These are phyloP conservation scores for Aspergillus udagawae DNA, from an alignment of 2,329 filamentous ascomycete genomes.

Conservation along the genomic window DNA sequence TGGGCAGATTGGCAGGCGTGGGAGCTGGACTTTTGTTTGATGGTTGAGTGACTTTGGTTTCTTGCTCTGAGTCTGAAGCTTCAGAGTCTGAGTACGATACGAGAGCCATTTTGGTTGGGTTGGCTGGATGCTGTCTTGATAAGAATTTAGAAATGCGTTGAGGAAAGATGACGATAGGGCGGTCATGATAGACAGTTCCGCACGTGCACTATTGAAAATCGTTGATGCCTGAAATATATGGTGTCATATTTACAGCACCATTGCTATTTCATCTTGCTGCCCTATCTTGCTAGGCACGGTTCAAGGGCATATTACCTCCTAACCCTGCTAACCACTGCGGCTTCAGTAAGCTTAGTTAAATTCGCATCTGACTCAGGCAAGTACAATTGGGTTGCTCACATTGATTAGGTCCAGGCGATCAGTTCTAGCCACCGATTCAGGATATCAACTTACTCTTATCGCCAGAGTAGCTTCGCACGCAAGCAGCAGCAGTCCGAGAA, in stretches of 20 bases:
- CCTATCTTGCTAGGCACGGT: background rate
- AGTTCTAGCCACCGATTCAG: too few species aligned
- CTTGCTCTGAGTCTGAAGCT: slow-evolving; percentile 58
- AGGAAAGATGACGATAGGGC: background rate
- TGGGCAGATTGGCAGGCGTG: slow-evolving; percentile 22
- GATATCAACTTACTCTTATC: background rate
- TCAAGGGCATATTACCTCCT: background rate
- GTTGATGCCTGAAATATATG: background rate
- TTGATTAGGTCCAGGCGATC: too few species aligned
- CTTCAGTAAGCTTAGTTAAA: too few species aligned
- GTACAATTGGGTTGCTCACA: too few species aligned
- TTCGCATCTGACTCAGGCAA: too few species aligned
- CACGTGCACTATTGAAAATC: background rate
- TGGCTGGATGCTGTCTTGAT: background rate
- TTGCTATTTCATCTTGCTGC: too few species aligned
- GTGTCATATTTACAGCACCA: background rate
- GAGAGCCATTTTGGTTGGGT: slow-evolving; percentile 59
- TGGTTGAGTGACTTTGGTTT: slow-evolving; percentile 26
- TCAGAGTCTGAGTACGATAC: slow-evolving; percentile 82
- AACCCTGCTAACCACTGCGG: background rate
- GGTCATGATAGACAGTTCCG: background rate
- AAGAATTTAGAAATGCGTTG: background rate
- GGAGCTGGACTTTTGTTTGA: slow-evolving; percentile 24
- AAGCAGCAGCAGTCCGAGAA: background rate
- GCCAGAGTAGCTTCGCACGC: too few species aligned